These are phyloP conservation scores for Scedosporium dehoogii DNA, from an alignment of 2,329 filamentous ascomycete genomes.

Conservation along the genomic window DNA sequence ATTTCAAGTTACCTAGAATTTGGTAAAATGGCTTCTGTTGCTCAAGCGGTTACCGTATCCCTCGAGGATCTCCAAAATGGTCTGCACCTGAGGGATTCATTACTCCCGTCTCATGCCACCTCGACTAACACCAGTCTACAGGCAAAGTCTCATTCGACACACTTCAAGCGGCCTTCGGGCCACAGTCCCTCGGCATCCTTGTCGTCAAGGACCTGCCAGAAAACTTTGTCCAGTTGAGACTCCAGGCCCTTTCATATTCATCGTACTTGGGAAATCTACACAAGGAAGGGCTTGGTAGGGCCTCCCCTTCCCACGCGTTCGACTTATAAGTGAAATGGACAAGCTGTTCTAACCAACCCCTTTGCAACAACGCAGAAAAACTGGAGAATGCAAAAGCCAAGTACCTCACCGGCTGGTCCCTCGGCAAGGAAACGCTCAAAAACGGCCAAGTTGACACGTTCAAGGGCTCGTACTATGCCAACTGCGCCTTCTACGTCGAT, in stretches of 20 bases:
- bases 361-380: conserved; percentile 26
- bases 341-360: neutral
- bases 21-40: conserved; percentile 32
- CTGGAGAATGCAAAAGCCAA: conserved; percentile 52
- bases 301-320: neutral
- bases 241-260: conserved; percentile 69
- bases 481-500: conserved; percentile 69
- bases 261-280: conserved; percentile 82
- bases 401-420: conserved; percentile 66
- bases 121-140: conserved; percentile 19
- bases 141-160: conserved; percentile 58
- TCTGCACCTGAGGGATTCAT: conserved; percentile 14
- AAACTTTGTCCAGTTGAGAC: conserved; percentile 62
- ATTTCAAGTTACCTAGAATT: neutral
- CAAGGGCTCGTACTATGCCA: conserved; percentile 78
- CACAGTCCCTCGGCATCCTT: conserved; percentile 82
- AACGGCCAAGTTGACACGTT: conserved; percentile 69
- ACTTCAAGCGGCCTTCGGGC: conserved; percentile 75
- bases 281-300: conserved; percentile 56
- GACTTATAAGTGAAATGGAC: neutral
- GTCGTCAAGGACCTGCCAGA: conserved; percentile 78
- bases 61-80: conserved; percentile 50
- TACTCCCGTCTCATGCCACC: neutral
- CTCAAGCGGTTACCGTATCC: conserved; percentile 50
- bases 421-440: conserved; percentile 71